These are phyloP conservation scores for Eragrostis tef DNA, from an alignment of 202 grass and related monocot genomes.

Conservation along the genomic window DNA sequence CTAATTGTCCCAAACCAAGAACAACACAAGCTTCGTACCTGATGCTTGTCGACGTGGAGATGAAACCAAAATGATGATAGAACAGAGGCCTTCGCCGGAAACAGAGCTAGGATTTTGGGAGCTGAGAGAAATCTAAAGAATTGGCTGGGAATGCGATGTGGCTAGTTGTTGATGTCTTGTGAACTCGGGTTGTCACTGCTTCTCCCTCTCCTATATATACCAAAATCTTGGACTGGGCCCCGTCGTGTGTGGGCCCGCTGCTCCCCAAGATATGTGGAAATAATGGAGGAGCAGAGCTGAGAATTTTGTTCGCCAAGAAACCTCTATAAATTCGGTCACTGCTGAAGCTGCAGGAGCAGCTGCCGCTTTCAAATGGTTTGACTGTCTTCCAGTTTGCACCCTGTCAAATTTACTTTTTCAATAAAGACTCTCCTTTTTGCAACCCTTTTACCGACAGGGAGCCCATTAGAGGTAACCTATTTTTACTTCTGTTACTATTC, in stretches of 20 bases:
- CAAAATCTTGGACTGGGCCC: conserved; percentile 32
- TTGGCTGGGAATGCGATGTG: conserved; percentile 19
- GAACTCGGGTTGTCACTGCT: conserved; percentile 38
- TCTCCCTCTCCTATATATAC: conserved; percentile 43
- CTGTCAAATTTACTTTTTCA: conserved; percentile 28
- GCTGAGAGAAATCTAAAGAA: conserved; percentile 22
- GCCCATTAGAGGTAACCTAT: not conserved
- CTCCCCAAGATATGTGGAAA: conserved; percentile 29
- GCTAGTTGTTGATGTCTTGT: conserved; percentile 9
- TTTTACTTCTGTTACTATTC: not conserved
- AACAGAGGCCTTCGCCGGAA: conserved; percentile 22
- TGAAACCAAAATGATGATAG: conserved; percentile 6
- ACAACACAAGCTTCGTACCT: conserved; percentile 41
- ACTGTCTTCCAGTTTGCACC: conserved; percentile 40
- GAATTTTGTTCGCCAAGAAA: conserved; percentile 47
- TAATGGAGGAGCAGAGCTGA: not conserved
- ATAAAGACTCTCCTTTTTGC: not conserved
- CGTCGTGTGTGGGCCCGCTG: not conserved
- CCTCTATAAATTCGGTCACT: not conserved
- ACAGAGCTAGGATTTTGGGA: not conserved
- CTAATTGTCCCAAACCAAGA: not conserved
- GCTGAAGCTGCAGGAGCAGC: conserved; percentile 28
- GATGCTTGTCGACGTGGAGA: not conserved
- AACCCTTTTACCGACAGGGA: not conserved
- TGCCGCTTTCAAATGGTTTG: conserved; percentile 23